Evolutionary conservation across 2,329 filamentous ascomycete genomes (phyloP).

Genomic region (Ascosphaera apis): DNA sequence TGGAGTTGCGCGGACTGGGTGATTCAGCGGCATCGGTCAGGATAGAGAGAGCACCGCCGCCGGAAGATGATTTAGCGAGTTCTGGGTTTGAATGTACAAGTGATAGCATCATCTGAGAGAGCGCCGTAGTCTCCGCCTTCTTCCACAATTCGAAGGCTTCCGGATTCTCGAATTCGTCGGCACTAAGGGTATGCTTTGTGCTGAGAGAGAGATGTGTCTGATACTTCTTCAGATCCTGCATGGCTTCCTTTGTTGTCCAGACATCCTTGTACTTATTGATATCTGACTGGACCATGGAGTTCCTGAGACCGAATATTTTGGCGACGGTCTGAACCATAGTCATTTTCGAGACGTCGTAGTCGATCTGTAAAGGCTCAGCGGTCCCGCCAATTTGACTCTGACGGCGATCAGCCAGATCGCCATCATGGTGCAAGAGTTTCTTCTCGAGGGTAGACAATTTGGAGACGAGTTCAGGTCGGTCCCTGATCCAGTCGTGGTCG

Average conservation of each 20-base stretch:
- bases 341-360: constrained; percentile 96
- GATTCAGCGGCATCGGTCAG: not conserved
- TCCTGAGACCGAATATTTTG: constrained; percentile 59
- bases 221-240: constrained; percentile 82
- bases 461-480: constrained; percentile 61
- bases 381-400: constrained; percentile 31
- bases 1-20: not conserved
- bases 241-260: constrained; percentile 81
- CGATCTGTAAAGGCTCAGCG: constrained; percentile 40
- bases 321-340: constrained; percentile 71
- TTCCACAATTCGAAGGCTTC: constrained; percentile 81
- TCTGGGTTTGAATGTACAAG: constrained; percentile 72
- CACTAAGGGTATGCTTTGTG: constrained; percentile 50
- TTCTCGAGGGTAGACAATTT: constrained; percentile 66
- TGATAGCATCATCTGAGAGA: constrained; percentile 83
- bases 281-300: constrained; percentile 62
- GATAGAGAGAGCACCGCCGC: not conserved
- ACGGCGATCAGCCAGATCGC: constrained; percentile 49
- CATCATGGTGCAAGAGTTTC: constrained; percentile 82
- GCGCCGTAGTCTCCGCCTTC: constrained; percentile 61
- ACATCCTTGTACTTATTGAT: constrained; percentile 56
- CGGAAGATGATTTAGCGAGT: constrained; percentile 37
- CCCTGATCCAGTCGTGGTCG: constrained; percentile 63
- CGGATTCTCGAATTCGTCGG: constrained; percentile 72
- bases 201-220: constrained; percentile 70